A percentile compares a stretch with the other conserved stretches of the same genome.
phyloP scores from a whole-genome alignment of 2,329 filamentous ascomycete genomes.

The Neopestalotiopsis sp. region DNA sequence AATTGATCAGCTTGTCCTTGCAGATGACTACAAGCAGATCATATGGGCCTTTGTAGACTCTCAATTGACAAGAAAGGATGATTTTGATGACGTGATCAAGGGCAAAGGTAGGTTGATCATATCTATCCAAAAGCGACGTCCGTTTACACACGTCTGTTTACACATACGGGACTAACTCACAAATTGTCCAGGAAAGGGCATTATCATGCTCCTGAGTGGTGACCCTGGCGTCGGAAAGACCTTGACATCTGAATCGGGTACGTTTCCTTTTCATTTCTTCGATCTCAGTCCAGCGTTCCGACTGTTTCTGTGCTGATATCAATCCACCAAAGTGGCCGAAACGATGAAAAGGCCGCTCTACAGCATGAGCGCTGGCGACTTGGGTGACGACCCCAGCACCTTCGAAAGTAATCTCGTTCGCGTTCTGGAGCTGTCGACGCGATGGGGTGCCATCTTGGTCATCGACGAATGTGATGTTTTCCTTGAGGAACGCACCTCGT shows the following conservation, averaged over 20 bases:
- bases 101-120: not conserved
- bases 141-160: too few species aligned
- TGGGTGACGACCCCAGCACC: too few species aligned
- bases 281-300: too few species aligned
- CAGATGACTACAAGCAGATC: constrained; percentile 54
- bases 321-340: too few species aligned
- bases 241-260: constrained; percentile 39
- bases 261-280: constrained; percentile 14
- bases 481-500: not conserved
- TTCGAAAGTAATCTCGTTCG: too few species aligned
- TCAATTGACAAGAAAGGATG: not conserved
- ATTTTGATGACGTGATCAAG: constrained; percentile 9
- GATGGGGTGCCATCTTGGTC: not conserved
- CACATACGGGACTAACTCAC: not conserved
- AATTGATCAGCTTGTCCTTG: constrained; percentile 55
- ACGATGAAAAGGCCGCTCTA: too few species aligned
- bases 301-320: too few species aligned
- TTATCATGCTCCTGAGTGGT: not conserved
- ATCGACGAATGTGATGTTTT: not conserved
- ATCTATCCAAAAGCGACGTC: not conserved
- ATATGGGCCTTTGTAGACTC: constrained; percentile 47
- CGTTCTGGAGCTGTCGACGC: not conserved
- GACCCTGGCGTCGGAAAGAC: constrained; percentile 28
- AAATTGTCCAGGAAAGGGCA: constrained; percentile 21
- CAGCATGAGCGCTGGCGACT: too few species aligned